Percentiles rank a stretch among this genome's conserved stretches.
phyloP scores from a whole-genome alignment of 306 rosid genomes.

The Ceratonia siliqua region DNA sequence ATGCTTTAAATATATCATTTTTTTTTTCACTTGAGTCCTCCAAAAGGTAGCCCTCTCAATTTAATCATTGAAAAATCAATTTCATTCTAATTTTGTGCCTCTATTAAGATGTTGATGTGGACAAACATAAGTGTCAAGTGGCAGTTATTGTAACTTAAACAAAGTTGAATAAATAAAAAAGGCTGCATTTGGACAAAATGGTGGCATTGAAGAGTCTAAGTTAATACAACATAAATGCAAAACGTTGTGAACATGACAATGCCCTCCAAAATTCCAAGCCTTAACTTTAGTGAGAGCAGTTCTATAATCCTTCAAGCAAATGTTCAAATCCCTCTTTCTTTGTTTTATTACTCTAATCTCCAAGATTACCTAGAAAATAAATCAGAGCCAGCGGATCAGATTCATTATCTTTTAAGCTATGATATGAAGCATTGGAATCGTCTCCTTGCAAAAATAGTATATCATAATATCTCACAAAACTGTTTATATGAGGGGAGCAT shows the following conservation, averaged over 20 bases:
- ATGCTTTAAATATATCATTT: too few species aligned
- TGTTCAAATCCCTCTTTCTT: neutral
- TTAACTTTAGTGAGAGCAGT: neutral
- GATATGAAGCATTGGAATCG: neutral
- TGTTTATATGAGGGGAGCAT: too few species aligned
- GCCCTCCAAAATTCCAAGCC: slow-evolving; percentile 1
- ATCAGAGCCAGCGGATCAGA: neutral
- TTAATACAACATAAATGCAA: neutral
- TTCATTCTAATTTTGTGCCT: too few species aligned
- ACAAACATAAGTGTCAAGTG: too few species aligned
- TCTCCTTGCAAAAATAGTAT: neutral
- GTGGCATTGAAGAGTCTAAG: too few species aligned
- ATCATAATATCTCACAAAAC: neutral
- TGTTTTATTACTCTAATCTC: slow-evolving; percentile 6
- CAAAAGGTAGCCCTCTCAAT: too few species aligned
- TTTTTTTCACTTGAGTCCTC: too few species aligned
- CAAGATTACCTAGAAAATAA: slow-evolving; percentile 32
- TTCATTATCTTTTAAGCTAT: neutral
- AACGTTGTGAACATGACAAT: neutral
- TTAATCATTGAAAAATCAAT: too few species aligned
- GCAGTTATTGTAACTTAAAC: too few species aligned
- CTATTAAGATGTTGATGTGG: too few species aligned
- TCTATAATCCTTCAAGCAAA: slow-evolving; percentile 21
- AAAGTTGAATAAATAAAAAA: too few species aligned
- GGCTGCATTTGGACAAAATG: neutral